These are phyloP conservation scores for Stachybotrys chartarum DNA, from an alignment of 2,329 filamentous ascomycete genomes.

Conservation along the genomic window DNA sequence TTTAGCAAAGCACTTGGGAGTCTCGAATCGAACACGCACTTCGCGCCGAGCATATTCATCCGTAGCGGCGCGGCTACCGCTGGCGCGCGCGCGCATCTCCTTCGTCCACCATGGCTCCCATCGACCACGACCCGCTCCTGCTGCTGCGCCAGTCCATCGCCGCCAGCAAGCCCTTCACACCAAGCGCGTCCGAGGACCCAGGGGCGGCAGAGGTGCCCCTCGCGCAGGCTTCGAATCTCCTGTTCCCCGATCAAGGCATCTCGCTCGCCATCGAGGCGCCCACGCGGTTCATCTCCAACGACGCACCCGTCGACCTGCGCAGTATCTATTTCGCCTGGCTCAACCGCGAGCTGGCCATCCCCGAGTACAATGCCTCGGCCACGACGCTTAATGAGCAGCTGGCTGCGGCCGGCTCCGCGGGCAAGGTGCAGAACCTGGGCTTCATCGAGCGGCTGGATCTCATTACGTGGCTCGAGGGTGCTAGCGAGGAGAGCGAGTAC, in stretches of 20 bases:
- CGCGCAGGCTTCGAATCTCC: conserved; percentile 69
- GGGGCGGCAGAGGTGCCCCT: conserved; percentile 57
- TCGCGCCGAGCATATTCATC: too few relatives aligned
- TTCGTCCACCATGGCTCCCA: conserved; percentile 44
- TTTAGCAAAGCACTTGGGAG: too few relatives aligned
- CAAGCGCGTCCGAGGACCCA: conserved; percentile 63
- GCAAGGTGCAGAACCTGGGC: conserved; percentile 76
- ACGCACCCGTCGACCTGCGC: conserved; percentile 73
- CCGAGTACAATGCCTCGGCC: conserved; percentile 83
- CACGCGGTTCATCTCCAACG: conserved; percentile 82
- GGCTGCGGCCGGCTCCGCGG: conserved; percentile 48
- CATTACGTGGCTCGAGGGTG: conserved; percentile 88
- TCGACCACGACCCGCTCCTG: conserved; percentile 69
- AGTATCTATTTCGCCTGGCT: conserved; percentile 96
- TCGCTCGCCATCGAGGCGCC: conserved; percentile 62
- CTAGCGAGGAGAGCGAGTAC: conserved; percentile 84
- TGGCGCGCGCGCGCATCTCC: background rate
- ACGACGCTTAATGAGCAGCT: conserved; percentile 76
- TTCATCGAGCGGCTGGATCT: conserved; percentile 90
- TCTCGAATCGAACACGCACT: too few relatives aligned
- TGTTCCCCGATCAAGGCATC: conserved; percentile 58
- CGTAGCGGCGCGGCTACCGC: background rate
- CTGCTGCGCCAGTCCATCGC: conserved; percentile 80
- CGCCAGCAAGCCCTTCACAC: conserved; percentile 59
- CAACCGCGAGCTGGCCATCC: conserved; percentile 83